Evolutionary conservation across 306 rosid genomes (phyloP).

Genomic region (Prunus mira): DNA sequence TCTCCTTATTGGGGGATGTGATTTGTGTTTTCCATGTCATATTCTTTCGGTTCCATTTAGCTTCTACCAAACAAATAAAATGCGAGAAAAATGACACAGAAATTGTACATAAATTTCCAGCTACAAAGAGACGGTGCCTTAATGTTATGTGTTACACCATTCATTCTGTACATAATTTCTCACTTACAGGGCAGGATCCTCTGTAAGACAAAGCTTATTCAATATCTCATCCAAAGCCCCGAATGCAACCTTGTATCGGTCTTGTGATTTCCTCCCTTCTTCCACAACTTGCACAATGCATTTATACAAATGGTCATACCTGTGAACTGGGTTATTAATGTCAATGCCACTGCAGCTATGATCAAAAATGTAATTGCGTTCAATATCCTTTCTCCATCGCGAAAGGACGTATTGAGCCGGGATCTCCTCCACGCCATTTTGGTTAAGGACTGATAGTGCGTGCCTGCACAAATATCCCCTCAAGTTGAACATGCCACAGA

Average conservation of each 20-base stretch:
- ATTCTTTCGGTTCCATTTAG: neutral
- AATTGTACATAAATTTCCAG: slow-evolving; percentile 4
- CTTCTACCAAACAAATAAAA: neutral
- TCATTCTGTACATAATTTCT: neutral
- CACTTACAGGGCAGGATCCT: slow-evolving; percentile 18
- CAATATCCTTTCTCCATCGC: slow-evolving; percentile 68
- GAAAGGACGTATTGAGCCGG: slow-evolving; percentile 56
- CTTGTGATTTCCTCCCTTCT: slow-evolving; percentile 62
- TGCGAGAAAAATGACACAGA: neutral
- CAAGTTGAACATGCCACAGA: slow-evolving; percentile 63
- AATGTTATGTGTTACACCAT: neutral
- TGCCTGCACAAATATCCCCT: slow-evolving; percentile 76
- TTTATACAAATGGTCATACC: slow-evolving; percentile 57
- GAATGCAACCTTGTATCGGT: slow-evolving; percentile 35
- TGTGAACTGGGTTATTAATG: slow-evolving; percentile 51
- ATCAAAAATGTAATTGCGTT: slow-evolving; percentile 43
- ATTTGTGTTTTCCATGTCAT: no score
- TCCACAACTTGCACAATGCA: slow-evolving; percentile 65
- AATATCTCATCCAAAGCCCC: slow-evolving; percentile 48
- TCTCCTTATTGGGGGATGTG: no score
- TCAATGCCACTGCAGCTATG: slow-evolving; percentile 44
- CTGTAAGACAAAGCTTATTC: slow-evolving; percentile 48
- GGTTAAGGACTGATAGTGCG: slow-evolving; percentile 52
- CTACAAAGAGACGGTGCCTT: neutral
- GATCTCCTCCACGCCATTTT: slow-evolving; percentile 60